Conservation (phyloP, 257 asterid species). For the Nyctanthes arbortristis region DNA sequence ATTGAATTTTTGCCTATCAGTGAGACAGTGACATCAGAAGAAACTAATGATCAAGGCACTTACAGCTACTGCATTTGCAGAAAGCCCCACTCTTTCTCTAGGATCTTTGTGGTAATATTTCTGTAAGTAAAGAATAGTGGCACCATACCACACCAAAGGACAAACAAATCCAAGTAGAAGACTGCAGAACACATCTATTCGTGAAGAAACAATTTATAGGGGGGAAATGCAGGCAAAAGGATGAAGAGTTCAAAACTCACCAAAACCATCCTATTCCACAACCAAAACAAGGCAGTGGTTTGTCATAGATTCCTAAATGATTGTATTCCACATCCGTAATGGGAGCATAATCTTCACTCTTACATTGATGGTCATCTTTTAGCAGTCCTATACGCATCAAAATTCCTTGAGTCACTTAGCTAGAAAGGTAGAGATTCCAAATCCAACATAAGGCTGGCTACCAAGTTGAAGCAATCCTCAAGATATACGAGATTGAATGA, state of each 20-base stretch:
- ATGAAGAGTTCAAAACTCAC: constrained; percentile 24
- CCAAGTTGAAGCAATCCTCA: background rate
- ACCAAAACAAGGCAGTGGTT: constrained; percentile 50
- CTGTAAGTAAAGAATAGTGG: constrained; percentile 37
- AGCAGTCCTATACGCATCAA: background rate
- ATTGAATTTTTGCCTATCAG: background rate
- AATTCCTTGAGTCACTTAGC: background rate
- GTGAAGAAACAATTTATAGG: background rate
- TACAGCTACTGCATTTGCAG: constrained; percentile 40
- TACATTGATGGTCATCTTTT: constrained; percentile 9
- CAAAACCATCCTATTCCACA: constrained; percentile 51
- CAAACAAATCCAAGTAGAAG: constrained; percentile 29
- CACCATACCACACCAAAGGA: constrained; percentile 36
- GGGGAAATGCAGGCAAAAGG: background rate
- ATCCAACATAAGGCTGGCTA: background rate
- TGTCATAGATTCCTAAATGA: constrained; percentile 35
- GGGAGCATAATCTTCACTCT: constrained; percentile 17
- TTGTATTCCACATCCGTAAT: constrained; percentile 25
- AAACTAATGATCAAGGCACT: background rate
- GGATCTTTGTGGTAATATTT: constrained; percentile 39
- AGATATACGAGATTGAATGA: background rate
- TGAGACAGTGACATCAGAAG: background rate
- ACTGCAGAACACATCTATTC: constrained; percentile 9
- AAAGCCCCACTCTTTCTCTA: constrained; percentile 40
- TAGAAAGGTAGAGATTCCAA: background rate